Evolutionary conservation across 2,329 filamentous ascomycete species (phyloP), one percentile per base, ranked within the genome.

Genomic region (Aspergillus luchuensis): DNA sequence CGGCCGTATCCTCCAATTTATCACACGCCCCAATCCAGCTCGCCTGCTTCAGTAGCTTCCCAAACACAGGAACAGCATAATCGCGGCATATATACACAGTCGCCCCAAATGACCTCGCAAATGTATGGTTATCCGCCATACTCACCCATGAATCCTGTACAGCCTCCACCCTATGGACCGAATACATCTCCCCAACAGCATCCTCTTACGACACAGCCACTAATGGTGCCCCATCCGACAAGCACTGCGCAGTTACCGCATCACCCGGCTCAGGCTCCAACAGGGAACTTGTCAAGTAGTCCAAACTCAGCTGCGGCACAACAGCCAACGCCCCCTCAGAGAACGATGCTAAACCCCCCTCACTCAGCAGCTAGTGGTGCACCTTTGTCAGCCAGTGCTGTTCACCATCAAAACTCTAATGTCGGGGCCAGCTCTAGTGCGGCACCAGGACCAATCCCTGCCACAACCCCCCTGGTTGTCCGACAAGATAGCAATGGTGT

Each of bases 401-500:
- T 66, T 2, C 73, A 75, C 41, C 66, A 71, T 59, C 60, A 63
- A 39, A 71, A 59, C 80, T 78, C 68, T 76, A 80, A 53, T 70
- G 56, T 80, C 28, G 89, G 87, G 21, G 85, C 92, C 33, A 96
- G 95, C 74, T 89, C 92, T 10, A 97, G 93, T 71, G 92, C 94
- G 38, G 95, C 95, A 1, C 95, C 95, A 6, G 95, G 95, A 2
- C 95, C 95, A 0, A 99, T 99, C 69, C 95, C 95, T 11, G 95
- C 95, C 0, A 99, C 95, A 2, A 98, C 95, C 0, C 95, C 95
- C 0, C 82, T 97, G 8, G 93, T 98, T 8, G 94, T 98, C 23
- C 84, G 93, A 67, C 94, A 98, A 77, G 95, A 98, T 71, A 90
- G 91, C 72, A 98, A 97, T 67, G 95, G 95, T 8, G 94, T 98